phyloP scores from a whole-genome alignment of 306 rosid species.

The Hippophae gyantsensis region DNA sequence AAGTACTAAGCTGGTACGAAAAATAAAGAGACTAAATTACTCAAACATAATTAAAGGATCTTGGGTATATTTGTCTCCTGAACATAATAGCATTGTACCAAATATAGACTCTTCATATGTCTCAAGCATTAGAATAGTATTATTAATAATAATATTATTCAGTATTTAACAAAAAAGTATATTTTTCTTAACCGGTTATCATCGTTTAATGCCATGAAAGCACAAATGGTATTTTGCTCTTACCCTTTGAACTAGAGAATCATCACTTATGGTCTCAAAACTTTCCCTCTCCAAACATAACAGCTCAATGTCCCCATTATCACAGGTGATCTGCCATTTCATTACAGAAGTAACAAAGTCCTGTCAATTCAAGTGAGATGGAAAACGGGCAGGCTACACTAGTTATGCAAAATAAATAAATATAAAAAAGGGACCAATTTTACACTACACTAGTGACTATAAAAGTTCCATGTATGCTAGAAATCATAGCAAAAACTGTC shows the following conservation, averaged over 20 bases:
- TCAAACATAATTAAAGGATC: too few species aligned
- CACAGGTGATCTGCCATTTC: conserved; percentile 23
- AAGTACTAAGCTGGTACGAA: too few species aligned
- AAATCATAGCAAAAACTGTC: too few species aligned
- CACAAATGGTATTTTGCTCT: conserved; percentile 12
- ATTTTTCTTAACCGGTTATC: background rate
- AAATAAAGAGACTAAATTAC: too few species aligned
- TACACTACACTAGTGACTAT: too few species aligned
- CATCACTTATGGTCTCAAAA: conserved; percentile 21
- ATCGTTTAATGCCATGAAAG: conserved; percentile 1
- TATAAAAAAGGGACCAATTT: background rate
- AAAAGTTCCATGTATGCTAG: too few species aligned
- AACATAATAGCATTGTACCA: too few species aligned
- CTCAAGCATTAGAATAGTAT: too few species aligned
- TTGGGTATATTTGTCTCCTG: too few species aligned
- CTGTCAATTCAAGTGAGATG: background rate
- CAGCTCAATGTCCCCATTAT: conserved; percentile 21
- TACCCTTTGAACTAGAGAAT: conserved; percentile 28
- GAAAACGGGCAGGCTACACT: background rate
- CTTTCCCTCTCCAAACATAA: conserved; percentile 31
- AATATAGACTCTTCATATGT: too few species aligned
- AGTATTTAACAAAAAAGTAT: too few species aligned
- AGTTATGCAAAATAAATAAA: background rate
- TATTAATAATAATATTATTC: too few species aligned
- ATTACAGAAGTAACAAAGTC: conserved; percentile 3